Conservation (phyloP, 192 early-diverging fungal species). For the Gigaspora rosea region DNA sequence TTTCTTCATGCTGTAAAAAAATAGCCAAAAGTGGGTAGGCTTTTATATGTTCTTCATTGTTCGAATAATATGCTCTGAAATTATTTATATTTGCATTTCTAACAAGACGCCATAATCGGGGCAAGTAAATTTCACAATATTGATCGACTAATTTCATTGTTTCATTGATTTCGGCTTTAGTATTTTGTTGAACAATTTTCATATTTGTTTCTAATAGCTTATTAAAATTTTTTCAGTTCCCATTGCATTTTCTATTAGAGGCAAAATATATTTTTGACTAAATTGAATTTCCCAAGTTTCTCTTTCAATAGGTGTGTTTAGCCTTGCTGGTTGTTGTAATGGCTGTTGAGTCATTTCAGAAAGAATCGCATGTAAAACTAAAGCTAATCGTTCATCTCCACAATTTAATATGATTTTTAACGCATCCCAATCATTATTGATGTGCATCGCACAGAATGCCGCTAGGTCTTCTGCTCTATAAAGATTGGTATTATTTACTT, state of each 20-base stretch:
- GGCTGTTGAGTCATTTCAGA: neutral
- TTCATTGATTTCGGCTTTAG: slow-evolving; percentile 29
- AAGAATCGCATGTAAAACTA: slow-evolving; percentile 31
- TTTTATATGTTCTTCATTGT: neutral
- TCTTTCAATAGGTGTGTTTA: slow-evolving; percentile 19
- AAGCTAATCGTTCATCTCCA: slow-evolving; percentile 19
- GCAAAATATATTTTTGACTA: neutral
- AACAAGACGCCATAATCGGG: slow-evolving; percentile 24
- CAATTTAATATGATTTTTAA: slow-evolving; percentile 27
- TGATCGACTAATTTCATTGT: neutral
- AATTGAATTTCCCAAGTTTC: slow-evolving; percentile 29
- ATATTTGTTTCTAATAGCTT: slow-evolving; percentile 1
- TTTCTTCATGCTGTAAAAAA: slow-evolving; percentile 25
- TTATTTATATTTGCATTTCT: neutral
- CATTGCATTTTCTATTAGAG: slow-evolving; percentile 17
- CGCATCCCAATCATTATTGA: slow-evolving; percentile 33
- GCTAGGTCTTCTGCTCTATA: neutral
- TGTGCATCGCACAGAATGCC: slow-evolving; percentile 19
- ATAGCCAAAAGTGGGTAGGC: slow-evolving; percentile 14
- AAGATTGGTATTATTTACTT: neutral
- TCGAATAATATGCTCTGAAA: slow-evolving; percentile 13
- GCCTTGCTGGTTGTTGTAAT: neutral
- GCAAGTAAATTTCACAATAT: slow-evolving; percentile 4
- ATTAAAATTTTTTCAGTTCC: slow-evolving; percentile 17
- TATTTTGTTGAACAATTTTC: neutral